phyloP scores from a whole-genome alignment of 176 grass and related monocot species.

The Chrysopogon serrulatus region DNA sequence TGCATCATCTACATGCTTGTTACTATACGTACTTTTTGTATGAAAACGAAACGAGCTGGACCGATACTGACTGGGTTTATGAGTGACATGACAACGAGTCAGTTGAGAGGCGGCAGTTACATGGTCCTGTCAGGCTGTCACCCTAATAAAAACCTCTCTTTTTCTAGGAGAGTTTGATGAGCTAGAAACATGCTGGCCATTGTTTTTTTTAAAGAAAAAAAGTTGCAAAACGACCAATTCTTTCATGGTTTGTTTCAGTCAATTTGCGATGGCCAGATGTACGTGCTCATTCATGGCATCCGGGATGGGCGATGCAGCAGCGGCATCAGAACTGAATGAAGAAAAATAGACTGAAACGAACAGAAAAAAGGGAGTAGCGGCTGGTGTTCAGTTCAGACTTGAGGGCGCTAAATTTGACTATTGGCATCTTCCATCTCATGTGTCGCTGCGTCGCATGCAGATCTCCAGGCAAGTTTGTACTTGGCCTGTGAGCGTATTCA shows the following conservation, averaged over 20 bases:
- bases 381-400: background rate
- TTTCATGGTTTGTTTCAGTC: background rate
- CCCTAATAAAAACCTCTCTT: background rate
- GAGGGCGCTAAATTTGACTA: conserved; percentile 28
- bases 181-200: background rate
- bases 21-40: background rate
- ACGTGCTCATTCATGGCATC: background rate
- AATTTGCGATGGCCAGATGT: background rate
- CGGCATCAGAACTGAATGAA: background rate
- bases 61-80: background rate
- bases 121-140: background rate
- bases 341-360: background rate
- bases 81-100: background rate
- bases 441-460: conserved; percentile 15
- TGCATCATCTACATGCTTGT: background rate
- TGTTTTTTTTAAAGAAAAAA: background rate
- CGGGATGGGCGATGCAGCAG: background rate
- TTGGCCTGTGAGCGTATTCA: background rate
- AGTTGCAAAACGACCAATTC: background rate
- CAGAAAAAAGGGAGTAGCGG: background rate
- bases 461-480: conserved; percentile 32
- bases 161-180: background rate
- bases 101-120: conserved; percentile 13
- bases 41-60: background rate
- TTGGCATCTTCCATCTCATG: background rate